These are phyloP conservation scores for Dunaliella primolecta DNA, from an alignment of 139 green algal species.

Conservation along the genomic window DNA sequence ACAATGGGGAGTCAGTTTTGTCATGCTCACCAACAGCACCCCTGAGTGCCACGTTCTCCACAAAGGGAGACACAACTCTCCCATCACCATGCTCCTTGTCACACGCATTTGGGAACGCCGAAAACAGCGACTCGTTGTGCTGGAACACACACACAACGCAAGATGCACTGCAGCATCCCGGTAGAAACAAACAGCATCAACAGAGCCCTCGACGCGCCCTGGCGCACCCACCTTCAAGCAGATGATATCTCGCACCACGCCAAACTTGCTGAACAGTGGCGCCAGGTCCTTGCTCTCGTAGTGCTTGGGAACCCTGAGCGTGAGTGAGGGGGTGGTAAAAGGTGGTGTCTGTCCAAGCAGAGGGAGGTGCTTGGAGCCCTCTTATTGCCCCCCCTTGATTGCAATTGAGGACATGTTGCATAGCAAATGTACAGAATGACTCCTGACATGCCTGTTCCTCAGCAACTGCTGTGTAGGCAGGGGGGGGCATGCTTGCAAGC, in stretches of 20 bases:
- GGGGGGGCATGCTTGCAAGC: neutral
- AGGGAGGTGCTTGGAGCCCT: too few species aligned
- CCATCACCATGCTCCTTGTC: too few species aligned
- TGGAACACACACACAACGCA: too few species aligned
- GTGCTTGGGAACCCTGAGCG: conserved; percentile 8
- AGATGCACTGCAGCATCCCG: too few species aligned
- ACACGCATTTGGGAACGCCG: too few species aligned
- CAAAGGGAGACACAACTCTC: too few species aligned
- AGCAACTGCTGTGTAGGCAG: neutral
- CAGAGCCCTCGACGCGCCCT: too few species aligned
- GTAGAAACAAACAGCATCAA: too few species aligned
- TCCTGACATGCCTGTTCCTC: neutral
- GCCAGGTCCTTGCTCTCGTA: conserved; percentile 13
- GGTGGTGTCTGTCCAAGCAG: neutral
- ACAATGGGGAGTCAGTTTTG: too few species aligned
- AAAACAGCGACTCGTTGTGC: too few species aligned
- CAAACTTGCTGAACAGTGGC: conserved; percentile 15
- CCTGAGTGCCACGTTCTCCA: too few species aligned
- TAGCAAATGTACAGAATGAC: neutral
- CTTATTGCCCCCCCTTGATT: neutral
- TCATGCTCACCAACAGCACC: too few species aligned
- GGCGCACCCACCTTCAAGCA: conserved; percentile 21
- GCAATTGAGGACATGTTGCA: neutral
- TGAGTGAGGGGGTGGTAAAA: neutral
- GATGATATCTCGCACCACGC: conserved; percentile 26